Evolutionary conservation across 371 early-diverging fungal species (phyloP), one percentile per base, ranked within the genome.

Genomic region (Dinochytrium kinnereticum): DNA sequence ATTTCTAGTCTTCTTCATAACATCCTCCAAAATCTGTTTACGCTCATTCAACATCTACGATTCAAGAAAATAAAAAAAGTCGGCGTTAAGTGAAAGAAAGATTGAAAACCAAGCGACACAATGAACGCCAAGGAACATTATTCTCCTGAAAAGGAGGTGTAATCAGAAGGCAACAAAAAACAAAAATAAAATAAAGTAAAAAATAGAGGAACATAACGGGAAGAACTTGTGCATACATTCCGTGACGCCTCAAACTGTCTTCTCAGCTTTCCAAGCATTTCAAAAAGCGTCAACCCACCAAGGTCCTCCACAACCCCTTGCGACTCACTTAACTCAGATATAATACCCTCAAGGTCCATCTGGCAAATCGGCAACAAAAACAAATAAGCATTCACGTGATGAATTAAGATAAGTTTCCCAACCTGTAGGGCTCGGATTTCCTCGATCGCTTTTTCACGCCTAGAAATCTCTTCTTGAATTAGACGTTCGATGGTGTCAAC

Each of bases 211-310:
- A n/a, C n/a, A n/a, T n/a, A n/a, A n/a, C n/a, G n/a, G n/a, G n/a
- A n/a, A n/a, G n/a, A 53, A 53, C n/a, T 24, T 15, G 26, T 53
- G 55, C 26, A 53, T 53, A 53, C 55, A 61, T 37, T 61, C 36
- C 36, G 36, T 7, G 61, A 31, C 15, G 36, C 30, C 31, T 7
- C 34, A 61, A 21, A 37, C 19, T 34, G 61, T 36, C 61, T 61
- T 24, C 37, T 28, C 2, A 61, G 7, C 13, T 15, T 7, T 33
- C 13, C 7, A 15, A 61, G 61, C 7, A 2, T 33, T 13, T 61
- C 61, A 61, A 61, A 61, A 31, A 61, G 34, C 34, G 36, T 10
- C 36, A 61, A 7, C 10, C 24, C 17, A 33, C 5, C 2, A 61
- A 33, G 7, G 30, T 17, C 36, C 34, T 28, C 36, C 10, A 3